Evolutionary conservation across 495 filamentous ascomycete genomes (phyloP).

Genomic region (Pseudomonodictys pantanalensis): DNA sequence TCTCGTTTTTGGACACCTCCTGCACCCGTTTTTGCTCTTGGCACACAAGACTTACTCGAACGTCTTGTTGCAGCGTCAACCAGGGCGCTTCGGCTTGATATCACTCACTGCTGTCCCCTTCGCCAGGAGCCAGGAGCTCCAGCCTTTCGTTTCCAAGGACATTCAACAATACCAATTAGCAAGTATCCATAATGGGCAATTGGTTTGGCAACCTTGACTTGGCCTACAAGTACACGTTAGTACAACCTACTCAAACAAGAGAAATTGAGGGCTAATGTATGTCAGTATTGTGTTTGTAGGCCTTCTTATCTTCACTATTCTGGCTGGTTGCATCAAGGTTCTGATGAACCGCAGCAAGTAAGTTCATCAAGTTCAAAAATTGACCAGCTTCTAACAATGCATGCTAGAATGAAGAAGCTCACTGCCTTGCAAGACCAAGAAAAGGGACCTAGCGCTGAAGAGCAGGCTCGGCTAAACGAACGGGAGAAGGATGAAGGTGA

Average conservation of each 20-base stretch:
- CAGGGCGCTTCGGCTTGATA: neutral
- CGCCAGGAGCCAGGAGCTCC: slow-evolving; percentile 16
- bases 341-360: slow-evolving; percentile 21
- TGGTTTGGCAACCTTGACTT: slow-evolving; percentile 24
- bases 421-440: slow-evolving; percentile 18
- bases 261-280: neutral
- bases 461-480: slow-evolving; percentile 39
- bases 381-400: neutral
- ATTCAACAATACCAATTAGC: neutral
- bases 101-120: neutral
- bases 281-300: slow-evolving; percentile 22
- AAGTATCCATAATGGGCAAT: slow-evolving; percentile 12
- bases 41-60: neutral
- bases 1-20: neutral
- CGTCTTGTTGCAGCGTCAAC: neutral
- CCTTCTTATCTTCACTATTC: slow-evolving; percentile 24
- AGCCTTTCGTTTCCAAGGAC: slow-evolving; percentile 2
- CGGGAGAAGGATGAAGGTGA: slow-evolving; percentile 48
- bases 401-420: slow-evolving; percentile 30
- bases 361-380: neutral
- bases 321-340: slow-evolving; percentile 21
- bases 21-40: neutral
- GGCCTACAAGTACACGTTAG: slow-evolving; percentile 30
- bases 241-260: neutral
- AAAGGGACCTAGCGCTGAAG: slow-evolving; percentile 28